Conservation (phyloP, 768 basidiomycete genomes). For the Suillus clintonianus region DNA sequence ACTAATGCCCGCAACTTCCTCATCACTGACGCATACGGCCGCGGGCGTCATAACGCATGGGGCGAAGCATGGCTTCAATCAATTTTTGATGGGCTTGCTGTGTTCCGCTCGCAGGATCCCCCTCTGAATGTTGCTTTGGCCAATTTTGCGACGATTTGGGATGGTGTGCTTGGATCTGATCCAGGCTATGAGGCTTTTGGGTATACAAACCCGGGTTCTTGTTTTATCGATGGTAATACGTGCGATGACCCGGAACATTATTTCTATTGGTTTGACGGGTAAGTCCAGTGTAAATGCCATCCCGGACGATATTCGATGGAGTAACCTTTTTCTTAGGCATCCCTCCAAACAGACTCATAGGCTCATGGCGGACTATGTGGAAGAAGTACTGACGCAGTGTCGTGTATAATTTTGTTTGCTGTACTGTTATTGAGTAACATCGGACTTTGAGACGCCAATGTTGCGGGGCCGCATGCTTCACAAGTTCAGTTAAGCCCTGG, state of each 20-base stretch:
- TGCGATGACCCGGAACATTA: constrained; percentile 48
- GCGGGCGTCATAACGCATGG: constrained; percentile 38
- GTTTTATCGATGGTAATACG: constrained; percentile 30
- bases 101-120: constrained; percentile 31
- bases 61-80: constrained; percentile 51
- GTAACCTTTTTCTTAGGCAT: constrained; percentile 34
- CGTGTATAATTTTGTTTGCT: not conserved
- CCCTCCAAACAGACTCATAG: constrained; percentile 50
- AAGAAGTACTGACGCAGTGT: constrained; percentile 40
- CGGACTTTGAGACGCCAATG: not conserved
- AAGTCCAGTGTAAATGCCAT: constrained; percentile 13
- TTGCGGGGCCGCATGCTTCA: not conserved
- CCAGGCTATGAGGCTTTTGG: constrained; percentile 53
- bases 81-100: constrained; percentile 43
- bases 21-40: constrained; percentile 52
- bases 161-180: constrained; percentile 43
- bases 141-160: constrained; percentile 52
- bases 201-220: constrained; percentile 42
- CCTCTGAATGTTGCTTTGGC: constrained; percentile 45
- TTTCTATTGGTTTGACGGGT: constrained; percentile 58
- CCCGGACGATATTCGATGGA: not conserved
- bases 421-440: too few species aligned
- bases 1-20: constrained; percentile 54
- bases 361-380: constrained; percentile 56
- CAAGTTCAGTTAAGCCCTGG: not conserved